Evolutionary conservation across 2,329 filamentous ascomycete genomes (phyloP).

Genomic region (Penicillium capsulatum): DNA sequence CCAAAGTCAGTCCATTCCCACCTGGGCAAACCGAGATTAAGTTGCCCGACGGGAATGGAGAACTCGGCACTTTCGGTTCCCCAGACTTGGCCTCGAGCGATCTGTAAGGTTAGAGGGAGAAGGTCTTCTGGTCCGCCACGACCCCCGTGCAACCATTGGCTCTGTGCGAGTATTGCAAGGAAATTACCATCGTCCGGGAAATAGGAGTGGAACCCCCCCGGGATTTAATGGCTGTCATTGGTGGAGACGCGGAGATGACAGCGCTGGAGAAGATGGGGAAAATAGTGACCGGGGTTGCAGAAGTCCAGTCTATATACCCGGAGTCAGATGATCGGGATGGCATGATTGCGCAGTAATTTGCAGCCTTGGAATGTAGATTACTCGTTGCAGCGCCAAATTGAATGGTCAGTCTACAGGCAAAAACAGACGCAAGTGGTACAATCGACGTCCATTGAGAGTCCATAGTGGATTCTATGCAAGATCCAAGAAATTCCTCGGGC

Average conservation of each 20-base stretch:
- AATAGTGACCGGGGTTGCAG: neutral
- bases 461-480: constrained; percentile 12
- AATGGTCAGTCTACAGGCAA: no score
- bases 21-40: constrained; percentile 12
- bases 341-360: no score
- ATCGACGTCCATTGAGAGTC: constrained; percentile 10
- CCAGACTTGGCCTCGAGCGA: constrained; percentile 8
- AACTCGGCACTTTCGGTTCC: constrained; percentile 15
- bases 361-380: neutral
- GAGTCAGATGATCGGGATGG: no score
- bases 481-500: constrained; percentile 1
- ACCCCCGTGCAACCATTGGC: no score
- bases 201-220: constrained; percentile 14
- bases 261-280: neutral
- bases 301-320: neutral
- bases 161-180: neutral
- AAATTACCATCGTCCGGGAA: neutral
- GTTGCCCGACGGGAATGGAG: constrained; percentile 24
- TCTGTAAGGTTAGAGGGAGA: constrained; percentile 5
- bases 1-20: no score
- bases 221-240: constrained; percentile 11
- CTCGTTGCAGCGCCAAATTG: no score
- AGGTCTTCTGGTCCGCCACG: constrained; percentile 11
- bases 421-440: constrained; percentile 1
- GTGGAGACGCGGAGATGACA: constrained; percentile 12